phyloP scores from a whole-genome alignment of 192 early-diverging fungal species.

The Podila horticola region DNA sequence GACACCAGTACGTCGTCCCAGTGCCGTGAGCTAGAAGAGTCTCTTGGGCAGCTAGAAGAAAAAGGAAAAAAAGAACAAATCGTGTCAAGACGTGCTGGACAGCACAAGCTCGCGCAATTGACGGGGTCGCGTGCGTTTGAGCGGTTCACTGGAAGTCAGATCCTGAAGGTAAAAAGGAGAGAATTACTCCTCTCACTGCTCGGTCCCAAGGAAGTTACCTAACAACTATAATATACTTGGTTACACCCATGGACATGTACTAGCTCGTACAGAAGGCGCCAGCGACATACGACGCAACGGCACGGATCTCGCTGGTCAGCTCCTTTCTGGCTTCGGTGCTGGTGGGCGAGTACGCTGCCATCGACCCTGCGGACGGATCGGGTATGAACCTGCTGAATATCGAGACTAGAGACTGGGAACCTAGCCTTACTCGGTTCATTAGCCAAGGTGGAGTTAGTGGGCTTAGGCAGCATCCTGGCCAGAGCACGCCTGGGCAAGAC shows the following conservation, averaged over 20 bases:
- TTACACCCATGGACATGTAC: neutral
- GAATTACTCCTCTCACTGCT: neutral
- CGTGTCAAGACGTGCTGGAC: conserved; percentile 34
- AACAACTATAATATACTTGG: neutral
- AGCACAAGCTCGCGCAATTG: conserved; percentile 66
- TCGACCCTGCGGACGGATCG: conserved; percentile 80
- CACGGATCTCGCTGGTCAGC: conserved; percentile 77
- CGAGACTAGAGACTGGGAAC: conserved; percentile 63
- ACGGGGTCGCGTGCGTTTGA: conserved; percentile 85
- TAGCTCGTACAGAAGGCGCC: conserved; percentile 55
- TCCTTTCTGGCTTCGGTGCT: conserved; percentile 78
- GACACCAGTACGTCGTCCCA: conserved; percentile 77
- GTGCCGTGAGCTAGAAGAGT: conserved; percentile 69
- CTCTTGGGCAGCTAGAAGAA: conserved; percentile 53
- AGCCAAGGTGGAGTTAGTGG: conserved; percentile 33
- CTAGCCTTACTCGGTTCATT: conserved; percentile 52
- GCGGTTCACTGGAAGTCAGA: conserved; percentile 83
- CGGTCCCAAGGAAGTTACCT: neutral
- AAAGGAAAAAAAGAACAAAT: neutral
- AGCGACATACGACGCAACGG: conserved; percentile 55
- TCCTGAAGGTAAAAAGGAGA: conserved; percentile 65
- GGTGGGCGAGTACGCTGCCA: conserved; percentile 60
- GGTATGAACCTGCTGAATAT: conserved; percentile 88
- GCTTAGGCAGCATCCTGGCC: neutral
- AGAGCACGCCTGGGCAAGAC: conserved; percentile 20